Percentiles rank a stretch among this genome's conserved stretches.
Evolutionary conservation across 176 grass and related monocot genomes (phyloP).

Genomic region (Aegilops speltoides): DNA sequence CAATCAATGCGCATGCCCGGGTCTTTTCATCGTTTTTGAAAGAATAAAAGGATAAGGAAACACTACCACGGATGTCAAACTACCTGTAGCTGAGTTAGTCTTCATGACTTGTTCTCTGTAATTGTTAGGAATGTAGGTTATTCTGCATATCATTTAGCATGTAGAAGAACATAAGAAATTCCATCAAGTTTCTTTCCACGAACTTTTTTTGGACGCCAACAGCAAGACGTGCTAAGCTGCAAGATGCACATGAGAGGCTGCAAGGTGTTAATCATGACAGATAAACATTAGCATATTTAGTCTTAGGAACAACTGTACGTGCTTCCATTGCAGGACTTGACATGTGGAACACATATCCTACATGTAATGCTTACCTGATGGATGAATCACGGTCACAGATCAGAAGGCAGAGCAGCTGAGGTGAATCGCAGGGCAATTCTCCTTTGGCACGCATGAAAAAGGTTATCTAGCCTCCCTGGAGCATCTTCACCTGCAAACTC

Average conservation of each 20-base stretch:
- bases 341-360: background rate
- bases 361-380: background rate
- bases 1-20: no score
- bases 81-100: no score
- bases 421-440: conserved; percentile 67
- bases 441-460: conserved; percentile 44
- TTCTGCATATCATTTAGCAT: no score
- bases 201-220: no score
- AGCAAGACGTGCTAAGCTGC: background rate
- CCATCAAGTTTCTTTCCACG: no score
- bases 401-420: background rate
- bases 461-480: background rate
- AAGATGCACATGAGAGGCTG: background rate
- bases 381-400: background rate
- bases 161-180: no score
- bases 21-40: no score
- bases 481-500: background rate
- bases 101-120: no score
- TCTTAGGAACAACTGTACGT: background rate
- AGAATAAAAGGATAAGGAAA: no score
- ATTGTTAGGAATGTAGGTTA: no score
- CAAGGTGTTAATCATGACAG: background rate
- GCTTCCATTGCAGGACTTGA: background rate
- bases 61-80: no score
- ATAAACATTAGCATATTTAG: background rate